Evolutionary conservation across 306 rosid species (phyloP).

Genomic region (Glycyrrhiza uralensis): DNA sequence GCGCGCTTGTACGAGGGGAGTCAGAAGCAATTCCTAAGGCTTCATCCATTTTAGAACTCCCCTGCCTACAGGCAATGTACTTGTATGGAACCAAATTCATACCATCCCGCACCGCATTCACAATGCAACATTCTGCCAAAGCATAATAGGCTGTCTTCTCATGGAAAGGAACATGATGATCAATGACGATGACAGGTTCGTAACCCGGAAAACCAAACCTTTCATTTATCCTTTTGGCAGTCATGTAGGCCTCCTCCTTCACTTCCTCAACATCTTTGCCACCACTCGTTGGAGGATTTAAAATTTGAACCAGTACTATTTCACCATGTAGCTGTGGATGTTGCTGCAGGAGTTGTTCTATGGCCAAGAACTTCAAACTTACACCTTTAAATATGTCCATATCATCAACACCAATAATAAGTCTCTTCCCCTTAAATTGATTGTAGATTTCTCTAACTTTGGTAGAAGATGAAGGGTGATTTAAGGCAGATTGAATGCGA

Average conservation of each 20-base stretch:
- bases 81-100: conserved; percentile 80
- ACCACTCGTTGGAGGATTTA: conserved; percentile 65
- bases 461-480: conserved; percentile 46
- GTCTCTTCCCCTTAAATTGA: conserved; percentile 51
- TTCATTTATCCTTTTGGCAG: conserved; percentile 53
- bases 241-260: conserved; percentile 42
- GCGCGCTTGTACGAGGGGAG: conserved; percentile 55
- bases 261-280: conserved; percentile 64
- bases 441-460: conserved; percentile 58
- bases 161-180: conserved; percentile 44
- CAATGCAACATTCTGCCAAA: conserved; percentile 80
- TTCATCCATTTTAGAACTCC: conserved; percentile 51
- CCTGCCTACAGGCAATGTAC: conserved; percentile 76
- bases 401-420: conserved; percentile 82
- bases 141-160: conserved; percentile 80
- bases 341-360: conserved; percentile 63
- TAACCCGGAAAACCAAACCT: conserved; percentile 60
- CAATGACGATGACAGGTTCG: conserved; percentile 67
- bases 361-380: conserved; percentile 65
- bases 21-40: conserved; percentile 32
- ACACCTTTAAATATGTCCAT: conserved; percentile 87
- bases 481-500: conserved; percentile 55
- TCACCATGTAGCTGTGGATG: conserved; percentile 52
- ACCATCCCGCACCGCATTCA: conserved; percentile 83
- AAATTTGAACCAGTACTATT: conserved; percentile 66